Evolutionary conservation across 495 filamentous ascomycete genomes (phyloP).

Genomic region (Xylaria curta): DNA sequence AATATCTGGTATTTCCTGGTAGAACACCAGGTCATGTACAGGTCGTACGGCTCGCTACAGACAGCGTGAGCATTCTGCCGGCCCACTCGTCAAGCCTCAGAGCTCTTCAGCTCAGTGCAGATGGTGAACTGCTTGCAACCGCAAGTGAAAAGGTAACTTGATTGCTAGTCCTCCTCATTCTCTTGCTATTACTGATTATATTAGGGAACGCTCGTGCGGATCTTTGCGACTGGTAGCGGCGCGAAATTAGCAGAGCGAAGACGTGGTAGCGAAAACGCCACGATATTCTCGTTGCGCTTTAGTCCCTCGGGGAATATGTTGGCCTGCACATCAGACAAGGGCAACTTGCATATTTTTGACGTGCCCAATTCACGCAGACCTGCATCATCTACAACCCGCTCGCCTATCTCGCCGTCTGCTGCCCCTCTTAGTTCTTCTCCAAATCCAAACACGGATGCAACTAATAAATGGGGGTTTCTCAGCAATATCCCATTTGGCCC

Average conservation of each 20-base stretch:
- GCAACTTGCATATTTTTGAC: slow-evolving; percentile 92
- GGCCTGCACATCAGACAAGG: slow-evolving; percentile 97
- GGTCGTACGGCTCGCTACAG: slow-evolving; percentile 78
- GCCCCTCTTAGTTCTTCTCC: slow-evolving; percentile 12
- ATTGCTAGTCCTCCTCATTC: background rate
- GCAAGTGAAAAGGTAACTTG: slow-evolving; percentile 79
- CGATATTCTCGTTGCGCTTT: slow-evolving; percentile 85
- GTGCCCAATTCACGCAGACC: slow-evolving; percentile 49
- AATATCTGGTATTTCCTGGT: slow-evolving; percentile 80
- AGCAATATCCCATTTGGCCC: slow-evolving; percentile 80
- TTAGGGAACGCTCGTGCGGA: slow-evolving; percentile 85
- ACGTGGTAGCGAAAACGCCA: slow-evolving; percentile 85
- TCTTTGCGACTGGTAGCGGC: slow-evolving; percentile 79
- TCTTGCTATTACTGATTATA: background rate
- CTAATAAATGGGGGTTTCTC: slow-evolving; percentile 80
- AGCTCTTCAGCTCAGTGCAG: slow-evolving; percentile 79
- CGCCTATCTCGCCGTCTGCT: slow-evolving; percentile 16
- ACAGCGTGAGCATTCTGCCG: slow-evolving; percentile 92
- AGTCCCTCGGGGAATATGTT: slow-evolving; percentile 78
- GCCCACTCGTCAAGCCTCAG: slow-evolving; percentile 82
- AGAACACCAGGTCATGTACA: slow-evolving; percentile 89
- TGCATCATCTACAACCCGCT: slow-evolving; percentile 18
- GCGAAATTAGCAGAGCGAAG: slow-evolving; percentile 82
- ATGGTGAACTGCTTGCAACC: slow-evolving; percentile 85
- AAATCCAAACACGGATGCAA: slow-evolving; percentile 53